Percentiles rank a stretch among this genome's conserved stretches.
phyloP scores from a whole-genome alignment of 495 filamentous ascomycete genomes.

The Neurospora africana region DNA sequence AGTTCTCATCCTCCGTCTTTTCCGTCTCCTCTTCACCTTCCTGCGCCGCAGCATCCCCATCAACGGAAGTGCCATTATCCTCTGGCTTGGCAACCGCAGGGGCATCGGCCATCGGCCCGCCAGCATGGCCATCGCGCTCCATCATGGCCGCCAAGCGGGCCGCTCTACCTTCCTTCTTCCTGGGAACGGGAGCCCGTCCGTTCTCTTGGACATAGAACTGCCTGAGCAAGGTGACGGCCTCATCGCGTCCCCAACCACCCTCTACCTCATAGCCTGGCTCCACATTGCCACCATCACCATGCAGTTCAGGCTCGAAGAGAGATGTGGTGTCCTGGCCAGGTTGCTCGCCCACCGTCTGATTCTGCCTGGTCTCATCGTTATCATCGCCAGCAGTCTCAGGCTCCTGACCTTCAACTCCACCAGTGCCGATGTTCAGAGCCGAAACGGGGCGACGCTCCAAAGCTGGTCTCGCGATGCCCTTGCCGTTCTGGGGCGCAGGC shows the following conservation, averaged over 20 bases:
- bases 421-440: neutral
- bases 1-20: neutral
- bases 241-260: constrained; percentile 74
- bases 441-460: constrained; percentile 17
- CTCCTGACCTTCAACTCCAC: neutral
- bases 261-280: constrained; percentile 65
- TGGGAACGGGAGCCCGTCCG: constrained; percentile 49
- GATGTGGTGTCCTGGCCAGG: neutral
- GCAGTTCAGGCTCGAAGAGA: constrained; percentile 5
- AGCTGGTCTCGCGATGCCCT: constrained; percentile 17
- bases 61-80: neutral
- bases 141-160: constrained; percentile 37
- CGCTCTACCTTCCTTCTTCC: constrained; percentile 43
- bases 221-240: constrained; percentile 81
- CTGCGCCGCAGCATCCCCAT: neutral
- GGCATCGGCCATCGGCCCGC: constrained; percentile 13
- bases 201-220: constrained; percentile 98
- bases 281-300: constrained; percentile 38
- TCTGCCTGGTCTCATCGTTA: neutral
- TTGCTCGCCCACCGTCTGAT: neutral
- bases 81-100: neutral
- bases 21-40: neutral
- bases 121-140: constrained; percentile 23
- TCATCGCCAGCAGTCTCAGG: constrained; percentile 3
- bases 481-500: constrained; percentile 19